phyloP scores from a whole-genome alignment of 2,329 filamentous ascomycete genomes.

The Colletotrichum spaethianum region DNA sequence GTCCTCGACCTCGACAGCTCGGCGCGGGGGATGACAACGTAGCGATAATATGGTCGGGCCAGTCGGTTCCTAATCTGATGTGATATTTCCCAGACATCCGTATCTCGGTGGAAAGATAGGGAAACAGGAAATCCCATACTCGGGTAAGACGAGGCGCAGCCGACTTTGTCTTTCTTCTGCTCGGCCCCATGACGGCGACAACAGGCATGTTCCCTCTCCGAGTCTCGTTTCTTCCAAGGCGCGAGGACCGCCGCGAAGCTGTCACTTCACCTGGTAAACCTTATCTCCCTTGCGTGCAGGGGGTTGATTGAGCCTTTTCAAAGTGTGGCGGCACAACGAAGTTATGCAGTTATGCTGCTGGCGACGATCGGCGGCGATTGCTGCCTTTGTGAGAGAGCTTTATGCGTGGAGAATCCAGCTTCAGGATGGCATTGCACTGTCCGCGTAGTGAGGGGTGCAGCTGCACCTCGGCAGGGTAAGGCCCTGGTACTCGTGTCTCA shows the following conservation, averaged over 20 bases:
- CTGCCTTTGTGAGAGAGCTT: conserved; percentile 25
- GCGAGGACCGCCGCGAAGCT: conserved; percentile 29
- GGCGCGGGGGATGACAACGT: conserved; percentile 22
- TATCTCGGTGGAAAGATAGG: conserved; percentile 19
- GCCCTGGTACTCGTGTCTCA: conserved; percentile 33
- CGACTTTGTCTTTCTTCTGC: conserved; percentile 21
- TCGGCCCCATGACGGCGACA: conserved; percentile 25
- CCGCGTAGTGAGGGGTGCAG: conserved; percentile 33
- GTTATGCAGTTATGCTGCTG: conserved; percentile 32
- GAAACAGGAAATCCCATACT: conserved; percentile 35
- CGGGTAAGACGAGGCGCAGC: conserved; percentile 33
- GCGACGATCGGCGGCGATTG: conserved; percentile 18
- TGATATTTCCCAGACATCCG: conserved; percentile 5
- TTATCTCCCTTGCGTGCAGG: conserved; percentile 38
- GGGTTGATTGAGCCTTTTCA: conserved; percentile 1
- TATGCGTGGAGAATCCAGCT: conserved; percentile 34
- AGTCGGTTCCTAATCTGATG: conserved; percentile 1
- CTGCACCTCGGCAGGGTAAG: conserved; percentile 29
- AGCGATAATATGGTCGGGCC: conserved; percentile 9
- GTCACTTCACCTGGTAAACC: conserved; percentile 36
- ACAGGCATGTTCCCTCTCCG: conserved; percentile 27
- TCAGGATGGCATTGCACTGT: conserved; percentile 36
- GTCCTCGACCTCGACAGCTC: conserved; percentile 18
- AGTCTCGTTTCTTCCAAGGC: conserved; percentile 24
- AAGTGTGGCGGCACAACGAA: conserved; percentile 21